A percentile compares a stretch with the other conserved stretches of the same genome.
phyloP scores from a whole-genome alignment of 495 filamentous ascomycete species.

The Penicillium cinerascens region DNA sequence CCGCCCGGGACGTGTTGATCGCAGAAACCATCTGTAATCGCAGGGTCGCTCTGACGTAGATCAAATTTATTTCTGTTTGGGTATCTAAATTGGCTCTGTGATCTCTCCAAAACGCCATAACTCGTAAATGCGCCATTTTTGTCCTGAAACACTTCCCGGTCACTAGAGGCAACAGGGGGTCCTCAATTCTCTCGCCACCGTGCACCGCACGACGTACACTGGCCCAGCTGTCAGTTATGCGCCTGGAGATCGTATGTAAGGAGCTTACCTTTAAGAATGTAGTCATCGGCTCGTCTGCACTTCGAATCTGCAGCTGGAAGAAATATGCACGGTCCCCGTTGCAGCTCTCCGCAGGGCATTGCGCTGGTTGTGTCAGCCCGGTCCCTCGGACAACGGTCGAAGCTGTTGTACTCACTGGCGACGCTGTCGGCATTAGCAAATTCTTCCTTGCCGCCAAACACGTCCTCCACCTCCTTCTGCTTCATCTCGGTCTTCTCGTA shows the following conservation, averaged over 20 bases:
- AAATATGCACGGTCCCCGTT: slow-evolving; percentile 78
- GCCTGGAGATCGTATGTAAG: slow-evolving; percentile 6
- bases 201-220: slow-evolving; percentile 44
- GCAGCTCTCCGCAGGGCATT: slow-evolving; percentile 76
- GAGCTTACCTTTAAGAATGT: slow-evolving; percentile 78
- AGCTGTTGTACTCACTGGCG: slow-evolving; percentile 44
- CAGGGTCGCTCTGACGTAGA: slow-evolving; percentile 17
- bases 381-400: not conserved
- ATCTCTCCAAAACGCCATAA: not conserved
- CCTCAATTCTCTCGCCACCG: slow-evolving; percentile 46
- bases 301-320: slow-evolving; percentile 95
- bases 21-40: slow-evolving; percentile 7
- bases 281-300: slow-evolving; percentile 98
- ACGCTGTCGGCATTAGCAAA: slow-evolving; percentile 90
- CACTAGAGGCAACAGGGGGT: not conserved
- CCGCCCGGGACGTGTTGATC: not conserved
- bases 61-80: slow-evolving; percentile 15
- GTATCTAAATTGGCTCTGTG: slow-evolving; percentile 16
- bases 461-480: slow-evolving; percentile 83
- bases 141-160: not conserved
- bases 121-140: not conserved
- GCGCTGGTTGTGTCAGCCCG: slow-evolving; percentile 42
- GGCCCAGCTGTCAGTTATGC: slow-evolving; percentile 28
- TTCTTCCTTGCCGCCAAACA: slow-evolving; percentile 79
- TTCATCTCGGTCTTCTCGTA: slow-evolving; percentile 71